Evolutionary conservation across 768 basidiomycete genomes (phyloP).

Genomic region (Lentinus tigrinus): DNA sequence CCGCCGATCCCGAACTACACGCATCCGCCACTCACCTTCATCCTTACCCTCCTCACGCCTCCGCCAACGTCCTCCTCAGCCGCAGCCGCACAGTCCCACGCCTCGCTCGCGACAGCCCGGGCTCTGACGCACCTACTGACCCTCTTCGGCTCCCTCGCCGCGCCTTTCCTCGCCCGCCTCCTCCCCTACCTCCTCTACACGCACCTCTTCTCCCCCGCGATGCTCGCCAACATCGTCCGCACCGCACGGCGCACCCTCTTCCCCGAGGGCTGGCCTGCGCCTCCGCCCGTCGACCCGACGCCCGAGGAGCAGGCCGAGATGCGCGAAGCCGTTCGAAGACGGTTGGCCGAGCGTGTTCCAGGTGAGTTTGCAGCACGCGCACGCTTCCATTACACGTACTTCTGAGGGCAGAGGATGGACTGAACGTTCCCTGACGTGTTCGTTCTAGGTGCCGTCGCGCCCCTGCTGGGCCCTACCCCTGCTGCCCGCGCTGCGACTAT

Average conservation of each 20-base stretch:
- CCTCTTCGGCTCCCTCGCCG: slow-evolving; percentile 21
- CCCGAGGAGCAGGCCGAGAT: slow-evolving; percentile 70
- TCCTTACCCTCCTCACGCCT: slow-evolving; percentile 27
- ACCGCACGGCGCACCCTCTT: slow-evolving; percentile 72
- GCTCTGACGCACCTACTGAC: slow-evolving; percentile 27
- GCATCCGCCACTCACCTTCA: slow-evolving; percentile 25
- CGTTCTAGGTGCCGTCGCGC: slow-evolving; percentile 39
- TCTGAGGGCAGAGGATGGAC: not conserved
- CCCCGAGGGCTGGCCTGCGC: slow-evolving; percentile 85
- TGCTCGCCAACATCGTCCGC: slow-evolving; percentile 53
- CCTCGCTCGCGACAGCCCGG: slow-evolving; percentile 12
- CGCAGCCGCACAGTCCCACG: slow-evolving; percentile 31
- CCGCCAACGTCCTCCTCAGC: slow-evolving; percentile 15
- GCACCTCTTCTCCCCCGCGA: slow-evolving; percentile 49
- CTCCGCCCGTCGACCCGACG: slow-evolving; percentile 70
- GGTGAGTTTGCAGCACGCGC: slow-evolving; percentile 36
- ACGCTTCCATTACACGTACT: not conserved
- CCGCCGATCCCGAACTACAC: slow-evolving; percentile 21
- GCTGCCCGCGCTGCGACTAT: slow-evolving; percentile 40
- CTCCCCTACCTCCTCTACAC: slow-evolving; percentile 66
- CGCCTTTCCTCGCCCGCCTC: slow-evolving; percentile 36
- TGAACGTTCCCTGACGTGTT: not conserved
- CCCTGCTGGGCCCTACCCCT: slow-evolving; percentile 56
- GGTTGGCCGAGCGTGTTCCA: slow-evolving; percentile 43
- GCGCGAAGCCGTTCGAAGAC: slow-evolving; percentile 38